A percentile compares a stretch with the other conserved stretches of the same genome.
Conservation (phyloP, 1,284 basidiomycete species). For the Boletus sp. region DNA sequence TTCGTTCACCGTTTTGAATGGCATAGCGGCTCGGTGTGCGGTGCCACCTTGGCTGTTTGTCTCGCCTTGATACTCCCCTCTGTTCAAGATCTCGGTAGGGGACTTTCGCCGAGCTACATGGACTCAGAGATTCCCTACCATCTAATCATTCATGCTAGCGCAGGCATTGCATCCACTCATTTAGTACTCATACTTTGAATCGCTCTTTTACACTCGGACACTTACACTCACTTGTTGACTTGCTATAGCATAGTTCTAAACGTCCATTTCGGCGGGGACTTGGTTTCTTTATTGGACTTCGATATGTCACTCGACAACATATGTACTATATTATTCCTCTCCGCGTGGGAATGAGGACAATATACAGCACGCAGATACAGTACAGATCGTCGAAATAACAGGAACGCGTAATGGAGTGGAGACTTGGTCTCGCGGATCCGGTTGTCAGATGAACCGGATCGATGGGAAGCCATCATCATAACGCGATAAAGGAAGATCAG, state of each 20-base stretch:
- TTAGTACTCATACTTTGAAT: not conserved
- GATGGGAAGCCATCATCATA: too few species aligned
- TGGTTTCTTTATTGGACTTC: not conserved
- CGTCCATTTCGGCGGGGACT: not conserved
- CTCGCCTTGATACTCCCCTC: not conserved
- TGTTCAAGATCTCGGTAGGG: not conserved
- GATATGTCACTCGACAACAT: not conserved
- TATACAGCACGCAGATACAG: too few species aligned
- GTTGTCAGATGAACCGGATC: too few species aligned
- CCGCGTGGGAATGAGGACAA: too few species aligned
- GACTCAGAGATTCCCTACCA: not conserved
- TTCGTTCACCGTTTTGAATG: not conserved
- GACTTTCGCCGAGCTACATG: not conserved
- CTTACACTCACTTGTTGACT: not conserved
- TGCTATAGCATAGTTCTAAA: not conserved
- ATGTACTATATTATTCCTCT: too few species aligned
- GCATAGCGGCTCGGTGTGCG: not conserved
- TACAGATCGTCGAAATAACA: too few species aligned
- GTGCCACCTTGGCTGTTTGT: not conserved
- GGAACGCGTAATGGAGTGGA: too few species aligned
- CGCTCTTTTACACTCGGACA: conserved; percentile 11
- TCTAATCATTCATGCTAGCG: not conserved
- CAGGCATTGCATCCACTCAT: not conserved
- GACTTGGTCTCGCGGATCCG: too few species aligned
- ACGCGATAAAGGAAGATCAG: too few species aligned